Evolutionary conservation across 2,329 filamentous ascomycete species (phyloP).

Genomic region (Ophiognomonia clavigignenti-juglandacearum): DNA sequence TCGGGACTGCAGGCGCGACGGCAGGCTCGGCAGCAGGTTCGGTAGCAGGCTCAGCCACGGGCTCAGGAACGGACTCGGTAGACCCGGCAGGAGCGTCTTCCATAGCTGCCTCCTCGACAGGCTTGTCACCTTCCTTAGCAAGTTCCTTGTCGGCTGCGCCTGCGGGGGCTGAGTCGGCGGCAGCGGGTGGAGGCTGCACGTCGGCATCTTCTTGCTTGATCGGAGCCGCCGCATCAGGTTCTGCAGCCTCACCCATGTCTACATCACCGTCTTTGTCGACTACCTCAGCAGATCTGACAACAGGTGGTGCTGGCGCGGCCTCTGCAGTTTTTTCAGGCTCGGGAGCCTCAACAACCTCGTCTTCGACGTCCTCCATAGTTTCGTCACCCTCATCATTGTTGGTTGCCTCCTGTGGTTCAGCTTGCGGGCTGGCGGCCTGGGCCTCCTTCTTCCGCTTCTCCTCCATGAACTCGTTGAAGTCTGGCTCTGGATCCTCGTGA

Average conservation of each 20-base stretch:
- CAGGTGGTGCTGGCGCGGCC: not conserved
- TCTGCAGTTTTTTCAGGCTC: constrained; percentile 17
- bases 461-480: constrained; percentile 12
- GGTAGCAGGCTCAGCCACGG: too few species aligned
- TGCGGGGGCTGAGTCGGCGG: constrained; percentile 23
- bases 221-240: constrained; percentile 24
- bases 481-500: constrained; percentile 33
- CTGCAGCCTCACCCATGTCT: constrained; percentile 40
- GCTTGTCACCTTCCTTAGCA: too few species aligned
- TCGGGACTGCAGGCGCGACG: not conserved
- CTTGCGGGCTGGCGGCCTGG: too few species aligned
- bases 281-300: constrained; percentile 21
- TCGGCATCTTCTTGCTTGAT: constrained; percentile 35
- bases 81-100: constrained; percentile 12
- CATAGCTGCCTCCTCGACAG: constrained; percentile 14
- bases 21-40: too few species aligned
- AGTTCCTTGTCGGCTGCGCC: constrained; percentile 15
- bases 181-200: constrained; percentile 21
- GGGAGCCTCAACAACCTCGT: constrained; percentile 22
- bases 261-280: constrained; percentile 46
- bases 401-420: not conserved
- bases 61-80: too few species aligned
- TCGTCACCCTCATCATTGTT: constrained; percentile 14
- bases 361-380: constrained; percentile 24
- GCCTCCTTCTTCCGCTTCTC: constrained; percentile 14